A percentile compares a stretch with the other conserved stretches of the same genome.
phyloP scores from a whole-genome alignment of 768 basidiomycete species.

The Phlegmacium glaucopus region DNA sequence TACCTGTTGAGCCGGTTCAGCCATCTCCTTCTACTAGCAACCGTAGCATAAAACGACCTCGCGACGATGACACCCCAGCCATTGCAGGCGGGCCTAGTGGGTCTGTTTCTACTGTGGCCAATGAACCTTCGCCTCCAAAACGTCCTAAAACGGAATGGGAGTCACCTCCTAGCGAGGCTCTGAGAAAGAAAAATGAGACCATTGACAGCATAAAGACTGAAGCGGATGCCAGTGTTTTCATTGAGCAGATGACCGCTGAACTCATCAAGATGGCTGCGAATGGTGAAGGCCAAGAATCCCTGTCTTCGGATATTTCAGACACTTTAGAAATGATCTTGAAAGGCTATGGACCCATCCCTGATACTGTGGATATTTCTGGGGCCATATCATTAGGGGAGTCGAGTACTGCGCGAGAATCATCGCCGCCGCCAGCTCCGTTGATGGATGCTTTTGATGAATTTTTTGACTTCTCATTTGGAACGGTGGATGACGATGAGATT shows the following conservation, averaged over 20 bases:
- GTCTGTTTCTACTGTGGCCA: slow-evolving; percentile 25
- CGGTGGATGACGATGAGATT: slow-evolving; percentile 54
- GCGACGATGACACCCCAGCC: slow-evolving; percentile 47
- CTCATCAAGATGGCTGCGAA: slow-evolving; percentile 51
- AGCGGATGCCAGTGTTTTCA: slow-evolving; percentile 60
- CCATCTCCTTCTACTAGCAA: slow-evolving; percentile 21
- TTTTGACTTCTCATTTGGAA: slow-evolving; percentile 67
- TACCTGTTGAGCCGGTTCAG: slow-evolving; percentile 15
- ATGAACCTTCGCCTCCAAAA: slow-evolving; percentile 69
- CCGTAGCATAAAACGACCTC: slow-evolving; percentile 41
- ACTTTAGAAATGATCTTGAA: slow-evolving; percentile 64
- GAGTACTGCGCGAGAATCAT: slow-evolving; percentile 19
- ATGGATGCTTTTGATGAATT: slow-evolving; percentile 55
- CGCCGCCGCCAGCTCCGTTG: slow-evolving; percentile 26
- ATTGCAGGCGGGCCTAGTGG: slow-evolving; percentile 25
- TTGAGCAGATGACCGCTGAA: slow-evolving; percentile 57
- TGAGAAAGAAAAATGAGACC: slow-evolving; percentile 39
- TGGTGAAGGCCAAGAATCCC: slow-evolving; percentile 40
- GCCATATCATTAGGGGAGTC: slow-evolving; percentile 32
- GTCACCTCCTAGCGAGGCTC: slow-evolving; percentile 48
- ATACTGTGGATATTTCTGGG: slow-evolving; percentile 36
- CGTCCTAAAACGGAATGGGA: slow-evolving; percentile 72
- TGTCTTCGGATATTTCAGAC: slow-evolving; percentile 51
- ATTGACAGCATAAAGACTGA: slow-evolving; percentile 57
- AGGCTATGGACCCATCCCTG: slow-evolving; percentile 38